Conservation (phyloP, 192 early-diverging fungal genomes). For the Geosiphon pyriformis region DNA sequence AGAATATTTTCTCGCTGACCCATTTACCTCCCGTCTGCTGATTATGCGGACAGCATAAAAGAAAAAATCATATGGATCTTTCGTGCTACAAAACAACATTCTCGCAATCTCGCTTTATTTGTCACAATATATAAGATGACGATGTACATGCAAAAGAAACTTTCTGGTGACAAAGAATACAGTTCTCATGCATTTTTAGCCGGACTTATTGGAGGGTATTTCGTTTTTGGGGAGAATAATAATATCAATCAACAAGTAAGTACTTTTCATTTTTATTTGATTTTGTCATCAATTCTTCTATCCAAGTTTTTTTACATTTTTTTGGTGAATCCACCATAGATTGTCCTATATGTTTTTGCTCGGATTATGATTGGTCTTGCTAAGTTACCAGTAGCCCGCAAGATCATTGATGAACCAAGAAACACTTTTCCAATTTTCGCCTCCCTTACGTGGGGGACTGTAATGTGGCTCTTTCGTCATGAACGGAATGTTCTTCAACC, state of each 20-base stretch:
- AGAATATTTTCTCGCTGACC: constrained; percentile 8
- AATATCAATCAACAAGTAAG: constrained; percentile 91
- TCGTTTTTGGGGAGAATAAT: constrained; percentile 93
- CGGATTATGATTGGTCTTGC: constrained; percentile 83
- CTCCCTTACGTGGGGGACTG: constrained; percentile 88
- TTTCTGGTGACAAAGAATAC: constrained; percentile 72
- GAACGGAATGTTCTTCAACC: constrained; percentile 84
- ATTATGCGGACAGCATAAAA: constrained; percentile 49
- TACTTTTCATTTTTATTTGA: no score
- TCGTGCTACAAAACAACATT: constrained; percentile 84
- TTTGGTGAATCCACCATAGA: constrained; percentile 43
- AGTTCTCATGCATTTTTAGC: constrained; percentile 82
- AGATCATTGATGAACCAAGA: constrained; percentile 64
- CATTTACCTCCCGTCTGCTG: not conserved
- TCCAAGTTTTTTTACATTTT: not conserved
- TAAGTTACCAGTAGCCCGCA: constrained; percentile 69
- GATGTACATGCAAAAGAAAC: constrained; percentile 67
- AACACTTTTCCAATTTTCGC: constrained; percentile 88
- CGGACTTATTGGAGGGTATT: constrained; percentile 85
- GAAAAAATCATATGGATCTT: constrained; percentile 73
- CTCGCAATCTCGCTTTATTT: constrained; percentile 84
- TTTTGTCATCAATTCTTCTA: not conserved
- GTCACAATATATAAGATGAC: constrained; percentile 92
- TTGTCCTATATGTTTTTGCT: constrained; percentile 91
- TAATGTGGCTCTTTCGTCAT: constrained; percentile 93